Conservation (phyloP, 2,329 filamentous ascomycete genomes). For the Aureobasidium sp. region DNA sequence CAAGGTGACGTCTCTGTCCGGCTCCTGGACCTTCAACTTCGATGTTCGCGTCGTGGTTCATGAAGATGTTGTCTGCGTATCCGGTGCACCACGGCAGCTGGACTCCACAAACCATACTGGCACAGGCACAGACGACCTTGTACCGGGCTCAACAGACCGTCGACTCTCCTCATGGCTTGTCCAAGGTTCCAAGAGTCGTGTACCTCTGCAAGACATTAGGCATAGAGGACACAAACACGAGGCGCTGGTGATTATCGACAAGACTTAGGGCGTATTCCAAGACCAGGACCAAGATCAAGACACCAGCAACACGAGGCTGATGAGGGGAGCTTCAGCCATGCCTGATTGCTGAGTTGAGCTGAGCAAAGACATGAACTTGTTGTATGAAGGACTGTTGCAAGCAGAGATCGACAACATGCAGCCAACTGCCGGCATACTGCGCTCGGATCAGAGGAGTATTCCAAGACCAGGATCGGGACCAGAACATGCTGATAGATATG, state of each 20-base stretch:
- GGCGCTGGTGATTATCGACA: neutral
- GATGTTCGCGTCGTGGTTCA: neutral
- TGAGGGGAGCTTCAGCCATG: neutral
- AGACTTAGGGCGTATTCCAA: neutral
- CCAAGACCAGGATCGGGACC: no score
- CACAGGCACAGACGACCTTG: neutral
- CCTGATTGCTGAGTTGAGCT: neutral
- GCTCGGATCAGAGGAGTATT: no score
- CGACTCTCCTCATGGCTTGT: neutral
- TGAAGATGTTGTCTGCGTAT: neutral
- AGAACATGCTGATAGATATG: no score
- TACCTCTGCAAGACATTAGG: neutral
- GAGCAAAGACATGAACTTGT: neutral
- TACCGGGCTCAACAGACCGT: neutral
- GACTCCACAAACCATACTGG: neutral
- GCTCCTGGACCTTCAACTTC: neutral
- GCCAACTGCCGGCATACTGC: no score
- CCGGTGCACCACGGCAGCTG: neutral
- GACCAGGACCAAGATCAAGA: neutral
- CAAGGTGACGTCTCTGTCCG: neutral
- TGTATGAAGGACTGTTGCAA: neutral
- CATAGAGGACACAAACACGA: neutral
- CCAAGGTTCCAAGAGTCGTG: neutral
- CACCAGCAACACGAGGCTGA: neutral
- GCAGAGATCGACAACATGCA: neutral